Evolutionary conservation across 768 basidiomycete genomes (phyloP), one percentile per base, ranked within the genome.

Genomic region (Panaeolus papilionaceus): DNA sequence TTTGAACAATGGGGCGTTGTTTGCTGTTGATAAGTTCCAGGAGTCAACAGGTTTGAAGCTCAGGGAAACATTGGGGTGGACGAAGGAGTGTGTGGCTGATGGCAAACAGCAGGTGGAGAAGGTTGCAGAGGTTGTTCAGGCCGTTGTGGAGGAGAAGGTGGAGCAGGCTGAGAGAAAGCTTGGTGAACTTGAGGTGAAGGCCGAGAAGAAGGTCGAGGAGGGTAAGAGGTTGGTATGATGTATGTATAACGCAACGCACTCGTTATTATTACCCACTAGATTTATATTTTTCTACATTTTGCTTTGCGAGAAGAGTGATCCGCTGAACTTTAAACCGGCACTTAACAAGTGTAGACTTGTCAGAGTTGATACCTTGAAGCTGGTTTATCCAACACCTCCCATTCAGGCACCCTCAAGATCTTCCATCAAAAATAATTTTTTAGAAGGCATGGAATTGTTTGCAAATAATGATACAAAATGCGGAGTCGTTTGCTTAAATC

Each of bases 31-130:
- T 18, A 83, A 80, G 66, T 78, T 92, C 14, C 91, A 95, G 80
- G 83, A 87, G 65, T 74, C 79, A 38, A 94, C 93, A 2, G 95
- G 95, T 0, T 75, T 96, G 74, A 92, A 89, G 78, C 71, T 95
- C 49, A 79, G 82, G 45, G 89, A 89, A 75, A 83, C 82, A 3
- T 72, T 78, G 18, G 80, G 73, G 16, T 72, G 58, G 73, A 67
- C 79, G 64, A 71, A 72, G 69, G 67, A 49, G 23, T 33, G 54
- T 16, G 54, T 58, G 54, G 54, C 54, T n/a, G 54, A 58, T 58
- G 54, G 54, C 10, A 58, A 58, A 37, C 39, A 62, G 9, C 63
- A 54, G 47, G 61, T 66, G 1, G 66, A 66, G 62, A 63, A 70
- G 69, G 64, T 67, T 62, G 61, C 67, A 1, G 70, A 69, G 23